Evolutionary conservation across 139 green algal genomes (phyloP), one percentile per base, ranked within the genome.

Genomic region (Pleodorina starrii): DNA sequence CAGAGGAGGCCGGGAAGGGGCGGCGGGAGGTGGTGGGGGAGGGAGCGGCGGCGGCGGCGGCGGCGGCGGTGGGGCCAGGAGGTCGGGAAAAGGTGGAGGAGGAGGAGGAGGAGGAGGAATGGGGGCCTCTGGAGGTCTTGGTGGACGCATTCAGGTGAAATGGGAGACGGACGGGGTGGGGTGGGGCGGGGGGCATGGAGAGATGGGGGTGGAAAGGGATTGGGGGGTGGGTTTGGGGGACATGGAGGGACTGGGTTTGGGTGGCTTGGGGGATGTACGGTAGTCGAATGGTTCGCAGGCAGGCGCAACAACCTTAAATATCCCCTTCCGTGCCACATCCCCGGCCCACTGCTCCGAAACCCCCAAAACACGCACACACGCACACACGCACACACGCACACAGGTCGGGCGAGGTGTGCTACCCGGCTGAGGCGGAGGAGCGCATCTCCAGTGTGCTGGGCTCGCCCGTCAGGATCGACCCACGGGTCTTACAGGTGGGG

Each of bases 371-470:
- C n/a, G n/a, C n/a, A n/a, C n/a, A n/a, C n/a, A n/a, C n/a, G n/a
- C n/a, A n/a, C n/a, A n/a, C n/a, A n/a, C n/a, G n/a, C n/a, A n/a
- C n/a, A n/a, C n/a, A n/a, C n/a, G n/a, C n/a, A n/a, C 43, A 0
- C 42, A 85, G 91, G 85, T 71, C 44, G 5, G 93, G 93, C 19
- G 81, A 93, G 78, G 77, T 96, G 23, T 91, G 71, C 6, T 91
- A 82, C 38, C 54, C 92, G 35, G 59, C 93, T 9, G 93, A 96
- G 19, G 94, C 90, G 27, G 91, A 94, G 86, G 89, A 93, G 21
- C 90, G 90, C 42, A 89, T 96, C 48, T 32, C 85, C 0, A 27
- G 40, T 38, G 84, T 94, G 80, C 42, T 88, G 63, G 82, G 82
- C n/a, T 48, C 82, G 9, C 44, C 63, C 19, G 82, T 88, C 5